A percentile compares a stretch with the other conserved stretches of the same genome.
Conservation (phyloP, 805 yeast species). For the Candida endomychidarum region DNA sequence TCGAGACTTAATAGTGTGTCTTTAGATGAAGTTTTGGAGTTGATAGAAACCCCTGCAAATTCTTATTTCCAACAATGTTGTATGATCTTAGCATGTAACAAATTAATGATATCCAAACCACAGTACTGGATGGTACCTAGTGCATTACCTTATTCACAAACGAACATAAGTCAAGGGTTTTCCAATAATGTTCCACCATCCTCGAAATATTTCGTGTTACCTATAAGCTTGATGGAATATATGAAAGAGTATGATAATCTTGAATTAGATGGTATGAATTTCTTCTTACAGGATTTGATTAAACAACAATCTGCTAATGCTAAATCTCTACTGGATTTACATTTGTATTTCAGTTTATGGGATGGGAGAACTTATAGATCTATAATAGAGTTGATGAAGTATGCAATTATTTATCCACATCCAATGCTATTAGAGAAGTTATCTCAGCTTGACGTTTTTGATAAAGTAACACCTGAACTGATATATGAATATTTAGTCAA, state of each 20-base stretch:
- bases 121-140: conserved; percentile 30
- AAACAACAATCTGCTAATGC: conserved; percentile 16
- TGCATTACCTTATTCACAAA: conserved; percentile 1
- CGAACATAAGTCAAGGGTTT: conserved; percentile 24
- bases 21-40: conserved; percentile 13
- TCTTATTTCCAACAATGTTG: conserved; percentile 29
- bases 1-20: conserved; percentile 1
- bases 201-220: conserved; percentile 25
- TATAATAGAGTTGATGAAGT: conserved; percentile 30
- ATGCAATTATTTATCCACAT: conserved; percentile 34
- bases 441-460: conserved; percentile 5
- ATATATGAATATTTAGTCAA: conserved; percentile 3
- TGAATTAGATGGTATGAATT: conserved; percentile 21
- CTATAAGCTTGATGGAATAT: conserved; percentile 18
- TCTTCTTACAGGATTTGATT: conserved; percentile 19
- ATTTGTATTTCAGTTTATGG: conserved; percentile 30
- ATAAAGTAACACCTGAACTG: not conserved
- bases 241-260: conserved; percentile 11
- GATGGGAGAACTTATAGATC: conserved; percentile 25
- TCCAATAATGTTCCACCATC: conserved; percentile 28
- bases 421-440: conserved; percentile 9
- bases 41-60: conserved; percentile 12
- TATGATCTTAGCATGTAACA: conserved; percentile 29
- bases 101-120: conserved; percentile 18
- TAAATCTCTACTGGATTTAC: conserved; percentile 26